These are phyloP conservation scores for Naganishia vaughanmartiniae DNA, from an alignment of 768 basidiomycete genomes.

Conservation along the genomic window DNA sequence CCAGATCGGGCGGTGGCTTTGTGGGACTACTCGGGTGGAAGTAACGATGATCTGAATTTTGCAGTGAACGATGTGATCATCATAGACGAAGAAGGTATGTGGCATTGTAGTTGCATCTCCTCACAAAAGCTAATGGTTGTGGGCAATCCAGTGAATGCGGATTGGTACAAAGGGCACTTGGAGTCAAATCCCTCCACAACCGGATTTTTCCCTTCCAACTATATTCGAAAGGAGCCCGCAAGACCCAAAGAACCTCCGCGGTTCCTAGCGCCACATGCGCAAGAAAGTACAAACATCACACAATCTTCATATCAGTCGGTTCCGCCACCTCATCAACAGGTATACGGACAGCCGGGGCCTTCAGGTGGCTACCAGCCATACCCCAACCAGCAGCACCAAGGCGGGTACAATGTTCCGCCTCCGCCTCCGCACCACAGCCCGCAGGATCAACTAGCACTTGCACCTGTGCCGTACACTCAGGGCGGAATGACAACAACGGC, in stretches of 20 bases:
- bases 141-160: conserved; percentile 14
- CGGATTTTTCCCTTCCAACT: conserved; percentile 28
- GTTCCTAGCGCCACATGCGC: conserved; percentile 3
- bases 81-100: conserved; percentile 27
- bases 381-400: conserved; percentile 7
- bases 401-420: neutral
- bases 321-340: neutral
- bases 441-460: conserved; percentile 10
- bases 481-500: conserved; percentile 10
- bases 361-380: neutral
- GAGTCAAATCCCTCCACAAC: conserved; percentile 18
- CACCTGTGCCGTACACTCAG: conserved; percentile 2
- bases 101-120: neutral
- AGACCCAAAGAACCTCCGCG: neutral
- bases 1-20: conserved; percentile 9
- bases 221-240: conserved; percentile 12
- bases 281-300: neutral
- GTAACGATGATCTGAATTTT: conserved; percentile 23
- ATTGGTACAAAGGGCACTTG: conserved; percentile 29
- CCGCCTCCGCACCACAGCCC: neutral
- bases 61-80: conserved; percentile 25
- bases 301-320: neutral
- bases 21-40: conserved; percentile 20
- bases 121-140: neutral
- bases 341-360: conserved; percentile 3